Evolutionary conservation across 2,329 filamentous ascomycete genomes (phyloP).

Genomic region (Diaporthe nobilis): DNA sequence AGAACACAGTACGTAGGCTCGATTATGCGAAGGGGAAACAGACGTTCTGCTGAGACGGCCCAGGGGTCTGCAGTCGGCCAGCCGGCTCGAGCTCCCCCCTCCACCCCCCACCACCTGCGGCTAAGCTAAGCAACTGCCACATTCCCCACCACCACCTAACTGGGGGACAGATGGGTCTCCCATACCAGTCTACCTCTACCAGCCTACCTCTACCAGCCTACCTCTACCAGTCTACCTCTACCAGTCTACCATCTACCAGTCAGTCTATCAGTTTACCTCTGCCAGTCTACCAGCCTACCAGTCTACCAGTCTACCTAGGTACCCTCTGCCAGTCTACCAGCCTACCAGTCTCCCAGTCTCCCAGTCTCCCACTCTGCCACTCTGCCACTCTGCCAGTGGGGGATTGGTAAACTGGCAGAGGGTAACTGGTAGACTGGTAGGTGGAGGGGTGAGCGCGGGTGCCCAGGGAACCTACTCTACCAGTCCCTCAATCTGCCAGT

Average conservation of each 20-base stretch:
- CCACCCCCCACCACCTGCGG: slow-evolving; percentile 10
- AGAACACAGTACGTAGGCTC: neutral
- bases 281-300: too few species aligned
- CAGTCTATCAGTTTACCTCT: too few species aligned
- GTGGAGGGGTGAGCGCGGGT: too few species aligned
- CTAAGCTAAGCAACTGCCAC: slow-evolving; percentile 32
- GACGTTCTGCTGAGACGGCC: slow-evolving; percentile 15
- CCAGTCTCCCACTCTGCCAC: too few species aligned
- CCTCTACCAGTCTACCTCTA: neutral
- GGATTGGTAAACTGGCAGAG: too few species aligned
- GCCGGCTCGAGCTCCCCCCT: slow-evolving; percentile 20
- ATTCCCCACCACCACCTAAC: slow-evolving; percentile 26
- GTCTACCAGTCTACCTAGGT: too few species aligned
- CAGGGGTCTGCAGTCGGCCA: slow-evolving; percentile 18
- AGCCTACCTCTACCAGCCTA: too few species aligned
- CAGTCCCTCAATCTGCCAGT: neutral
- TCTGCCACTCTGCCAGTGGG: too few species aligned
- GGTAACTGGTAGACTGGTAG: too few species aligned
- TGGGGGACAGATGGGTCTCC: neutral
- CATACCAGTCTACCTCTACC: neutral
- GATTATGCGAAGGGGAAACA: slow-evolving; percentile 10
- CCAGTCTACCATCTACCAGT: neutral
- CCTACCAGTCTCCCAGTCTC: too few species aligned
- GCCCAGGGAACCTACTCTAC: too few species aligned
- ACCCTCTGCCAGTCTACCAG: too few species aligned